phyloP scores from a whole-genome alignment of 83 land plant species.

The Larix sibirica region DNA sequence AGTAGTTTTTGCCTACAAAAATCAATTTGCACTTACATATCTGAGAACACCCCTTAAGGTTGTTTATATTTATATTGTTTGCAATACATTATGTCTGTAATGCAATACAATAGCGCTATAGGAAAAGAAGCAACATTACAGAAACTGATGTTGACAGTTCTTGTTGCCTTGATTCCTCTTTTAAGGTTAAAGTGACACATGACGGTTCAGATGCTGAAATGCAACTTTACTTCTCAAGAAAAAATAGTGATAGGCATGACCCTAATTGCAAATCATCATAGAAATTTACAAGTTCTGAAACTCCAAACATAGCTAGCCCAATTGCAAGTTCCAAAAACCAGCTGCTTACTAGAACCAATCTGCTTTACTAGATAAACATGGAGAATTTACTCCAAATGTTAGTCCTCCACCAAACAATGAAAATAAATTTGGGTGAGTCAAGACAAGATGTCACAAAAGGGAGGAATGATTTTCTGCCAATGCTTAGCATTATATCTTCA shows the following conservation, averaged over 20 bases:
- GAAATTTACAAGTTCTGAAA: constrained; percentile 19
- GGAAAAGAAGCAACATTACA: constrained; percentile 21
- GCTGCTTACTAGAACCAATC: constrained; percentile 74
- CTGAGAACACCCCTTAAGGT: constrained; percentile 91
- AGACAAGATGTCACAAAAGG: too few relatives aligned
- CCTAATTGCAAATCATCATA: constrained; percentile 25
- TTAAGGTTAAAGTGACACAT: constrained; percentile 24
- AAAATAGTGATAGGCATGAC: constrained; percentile 43
- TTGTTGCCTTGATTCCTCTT: constrained; percentile 34
- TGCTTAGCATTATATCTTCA: too few relatives aligned
- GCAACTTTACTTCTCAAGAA: constrained; percentile 31
- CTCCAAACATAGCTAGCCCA: constrained; percentile 33
- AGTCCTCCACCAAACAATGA: too few relatives aligned
- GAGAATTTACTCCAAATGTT: too few relatives aligned
- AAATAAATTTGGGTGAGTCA: too few relatives aligned
- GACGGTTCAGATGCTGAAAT: constrained; percentile 43
- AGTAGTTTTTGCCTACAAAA: constrained; percentile 76
- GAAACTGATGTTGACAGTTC: constrained; percentile 27
- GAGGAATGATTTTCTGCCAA: too few relatives aligned
- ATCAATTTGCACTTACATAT: constrained; percentile 88
- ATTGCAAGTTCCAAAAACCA: constrained; percentile 71
- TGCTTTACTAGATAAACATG: constrained; percentile 63
- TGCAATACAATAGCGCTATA: constrained; percentile 29
- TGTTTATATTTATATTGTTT: constrained; percentile 62
- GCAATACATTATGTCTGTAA: constrained; percentile 63